These are phyloP conservation scores for Eutrema yunnanense DNA, from an alignment of 345 rosid genomes.

Conservation along the genomic window DNA sequence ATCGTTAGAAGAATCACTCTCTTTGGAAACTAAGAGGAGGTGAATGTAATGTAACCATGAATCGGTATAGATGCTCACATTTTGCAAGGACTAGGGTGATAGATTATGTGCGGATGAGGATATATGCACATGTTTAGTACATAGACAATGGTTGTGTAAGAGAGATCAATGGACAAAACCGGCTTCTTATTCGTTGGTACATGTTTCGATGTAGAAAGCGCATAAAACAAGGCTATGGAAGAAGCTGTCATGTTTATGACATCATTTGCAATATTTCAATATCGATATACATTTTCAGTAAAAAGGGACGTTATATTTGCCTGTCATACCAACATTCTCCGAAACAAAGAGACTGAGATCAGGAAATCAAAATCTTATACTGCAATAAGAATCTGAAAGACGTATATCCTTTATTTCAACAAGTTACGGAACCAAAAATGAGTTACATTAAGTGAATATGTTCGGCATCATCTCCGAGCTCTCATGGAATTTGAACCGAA, in stretches of 20 bases:
- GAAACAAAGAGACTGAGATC: not conserved
- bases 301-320: not conserved
- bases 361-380: not conserved
- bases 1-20: not conserved
- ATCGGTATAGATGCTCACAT: not conserved
- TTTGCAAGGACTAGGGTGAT: not conserved
- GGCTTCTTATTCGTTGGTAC: not conserved
- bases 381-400: not conserved
- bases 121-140: no score
- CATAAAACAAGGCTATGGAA: constrained; percentile 1
- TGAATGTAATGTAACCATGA: not conserved
- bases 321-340: not conserved
- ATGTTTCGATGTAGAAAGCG: not conserved
- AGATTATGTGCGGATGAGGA: not conserved
- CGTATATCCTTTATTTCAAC: constrained; percentile 10
- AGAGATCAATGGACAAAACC: not conserved
- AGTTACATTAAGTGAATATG: constrained; percentile 6
- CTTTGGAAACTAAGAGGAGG: not conserved
- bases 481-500: constrained; percentile 2
- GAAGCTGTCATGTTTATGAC: not conserved
- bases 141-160: no score
- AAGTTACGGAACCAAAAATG: constrained; percentile 13
- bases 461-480: constrained; percentile 14
- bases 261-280: not conserved
- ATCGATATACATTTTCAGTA: not conserved